These are phyloP conservation scores for Mycosphaerella sp. DNA, from an alignment of 2,329 filamentous ascomycete genomes.

Conservation along the genomic window DNA sequence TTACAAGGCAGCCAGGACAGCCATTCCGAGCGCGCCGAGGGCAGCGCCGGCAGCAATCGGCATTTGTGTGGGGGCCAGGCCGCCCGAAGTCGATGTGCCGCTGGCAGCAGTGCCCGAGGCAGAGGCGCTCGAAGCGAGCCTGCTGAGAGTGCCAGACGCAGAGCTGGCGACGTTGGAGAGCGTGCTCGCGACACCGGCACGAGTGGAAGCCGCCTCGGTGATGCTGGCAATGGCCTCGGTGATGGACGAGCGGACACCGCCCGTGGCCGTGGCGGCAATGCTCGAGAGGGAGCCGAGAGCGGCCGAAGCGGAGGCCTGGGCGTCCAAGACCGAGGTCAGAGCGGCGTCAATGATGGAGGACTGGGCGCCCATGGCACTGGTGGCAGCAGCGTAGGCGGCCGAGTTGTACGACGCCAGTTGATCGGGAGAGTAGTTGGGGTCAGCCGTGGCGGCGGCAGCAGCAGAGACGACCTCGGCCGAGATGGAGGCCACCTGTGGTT, in stretches of 20 bases:
- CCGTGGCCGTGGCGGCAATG: slow-evolving; percentile 13
- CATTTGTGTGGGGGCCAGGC: slow-evolving; percentile 13
- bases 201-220: neutral
- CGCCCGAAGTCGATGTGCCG: neutral
- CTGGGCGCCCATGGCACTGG: slow-evolving; percentile 12
- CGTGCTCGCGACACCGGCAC: neutral
- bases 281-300: slow-evolving; percentile 6
- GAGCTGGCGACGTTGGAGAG: slow-evolving; percentile 6
- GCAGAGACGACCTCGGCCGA: slow-evolving; percentile 10
- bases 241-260: neutral
- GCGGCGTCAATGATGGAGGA: slow-evolving; percentile 14
- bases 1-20: slow-evolving; percentile 17
- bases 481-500: neutral
- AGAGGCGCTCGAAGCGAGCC: neutral
- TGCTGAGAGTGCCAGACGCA: neutral
- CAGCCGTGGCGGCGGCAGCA: slow-evolving; percentile 10
- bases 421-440: slow-evolving; percentile 10
- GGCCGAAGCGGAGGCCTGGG: slow-evolving; percentile 11
- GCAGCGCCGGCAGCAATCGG: slow-evolving; percentile 19
- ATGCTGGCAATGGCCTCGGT: slow-evolving; percentile 4
- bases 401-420: slow-evolving; percentile 17
- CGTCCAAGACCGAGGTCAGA: slow-evolving; percentile 12
- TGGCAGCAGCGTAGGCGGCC: slow-evolving; percentile 11
- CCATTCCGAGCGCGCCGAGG: slow-evolving; percentile 19
- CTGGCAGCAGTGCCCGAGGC: neutral